These are phyloP conservation scores for Penicillium sp. DNA, from an alignment of 2,329 filamentous ascomycete species.

Conservation along the genomic window DNA sequence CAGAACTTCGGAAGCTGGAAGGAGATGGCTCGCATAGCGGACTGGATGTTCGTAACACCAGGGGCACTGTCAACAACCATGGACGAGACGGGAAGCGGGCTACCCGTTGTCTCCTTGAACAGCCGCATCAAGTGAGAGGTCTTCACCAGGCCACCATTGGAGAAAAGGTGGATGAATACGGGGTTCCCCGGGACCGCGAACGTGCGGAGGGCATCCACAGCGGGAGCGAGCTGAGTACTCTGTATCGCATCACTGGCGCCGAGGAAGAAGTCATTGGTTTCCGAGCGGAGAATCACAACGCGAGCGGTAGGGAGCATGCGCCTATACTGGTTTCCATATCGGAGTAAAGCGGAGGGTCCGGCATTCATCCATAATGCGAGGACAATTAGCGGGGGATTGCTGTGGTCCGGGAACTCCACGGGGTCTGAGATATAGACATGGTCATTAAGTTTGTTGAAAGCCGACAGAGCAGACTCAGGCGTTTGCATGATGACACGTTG, in stretches of 20 bases:
- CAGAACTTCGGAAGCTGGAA: conserved; percentile 35
- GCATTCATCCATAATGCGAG: conserved; percentile 34
- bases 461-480: background rate
- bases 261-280: conserved; percentile 36
- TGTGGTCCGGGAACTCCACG: background rate
- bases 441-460: conserved; percentile 3
- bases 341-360: conserved; percentile 41
- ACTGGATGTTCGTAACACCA: conserved; percentile 33
- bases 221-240: conserved; percentile 32
- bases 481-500: background rate
- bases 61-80: conserved; percentile 51
- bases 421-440: background rate
- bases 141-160: conserved; percentile 50
- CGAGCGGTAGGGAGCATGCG: conserved; percentile 45
- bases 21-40: conserved; percentile 35
- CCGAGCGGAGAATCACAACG: conserved; percentile 44
- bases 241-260: conserved; percentile 25
- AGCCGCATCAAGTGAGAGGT: conserved; percentile 39
- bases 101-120: conserved; percentile 37
- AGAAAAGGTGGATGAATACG: conserved; percentile 51
- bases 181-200: conserved; percentile 26
- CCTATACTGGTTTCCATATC: conserved; percentile 50
- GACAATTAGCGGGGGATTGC: background rate
- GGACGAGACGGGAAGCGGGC: conserved; percentile 40
- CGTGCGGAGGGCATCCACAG: conserved; percentile 35